Evolutionary conservation across 495 filamentous ascomycete genomes (phyloP).

Genomic region (Lichenothelia convexa): DNA sequence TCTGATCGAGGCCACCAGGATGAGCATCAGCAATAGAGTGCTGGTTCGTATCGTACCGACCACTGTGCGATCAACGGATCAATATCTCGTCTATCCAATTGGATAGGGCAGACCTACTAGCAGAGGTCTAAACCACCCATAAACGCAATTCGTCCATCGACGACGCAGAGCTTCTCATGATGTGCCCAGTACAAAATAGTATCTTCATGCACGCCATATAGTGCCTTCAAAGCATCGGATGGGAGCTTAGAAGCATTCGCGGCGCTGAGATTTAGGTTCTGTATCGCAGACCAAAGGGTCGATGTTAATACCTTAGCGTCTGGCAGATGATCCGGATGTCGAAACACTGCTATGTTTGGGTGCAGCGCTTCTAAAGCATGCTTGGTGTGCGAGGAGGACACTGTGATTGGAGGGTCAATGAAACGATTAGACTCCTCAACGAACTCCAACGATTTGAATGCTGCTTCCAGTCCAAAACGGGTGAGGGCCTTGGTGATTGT

Average conservation of each 20-base stretch:
- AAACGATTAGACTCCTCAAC: slow-evolving; percentile 25
- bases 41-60: slow-evolving; percentile 40
- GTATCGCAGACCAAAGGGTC: slow-evolving; percentile 30
- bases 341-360: slow-evolving; percentile 76
- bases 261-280: slow-evolving; percentile 33
- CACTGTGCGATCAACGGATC: too few relatives aligned
- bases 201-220: slow-evolving; percentile 70
- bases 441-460: slow-evolving; percentile 26
- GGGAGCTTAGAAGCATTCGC: slow-evolving; percentile 39
- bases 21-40: slow-evolving; percentile 80
- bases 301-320: slow-evolving; percentile 40
- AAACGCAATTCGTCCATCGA: slow-evolving; percentile 68
- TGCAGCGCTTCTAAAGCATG: slow-evolving; percentile 61
- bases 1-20: slow-evolving; percentile 51
- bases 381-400: slow-evolving; percentile 74
- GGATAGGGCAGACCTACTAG: too few relatives aligned
- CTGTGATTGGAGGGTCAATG: slow-evolving; percentile 30
- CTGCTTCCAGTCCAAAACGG: slow-evolving; percentile 22
- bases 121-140: slow-evolving; percentile 72
- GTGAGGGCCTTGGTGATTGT: slow-evolving; percentile 17
- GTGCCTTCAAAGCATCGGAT: slow-evolving; percentile 44
- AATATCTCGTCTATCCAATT: too few relatives aligned
- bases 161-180: slow-evolving; percentile 78
- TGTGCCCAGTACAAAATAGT: slow-evolving; percentile 89
- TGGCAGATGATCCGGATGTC: slow-evolving; percentile 79